Conservation (phyloP, 352 stramenopile genomes). For the Pythium folliculosum region DNA sequence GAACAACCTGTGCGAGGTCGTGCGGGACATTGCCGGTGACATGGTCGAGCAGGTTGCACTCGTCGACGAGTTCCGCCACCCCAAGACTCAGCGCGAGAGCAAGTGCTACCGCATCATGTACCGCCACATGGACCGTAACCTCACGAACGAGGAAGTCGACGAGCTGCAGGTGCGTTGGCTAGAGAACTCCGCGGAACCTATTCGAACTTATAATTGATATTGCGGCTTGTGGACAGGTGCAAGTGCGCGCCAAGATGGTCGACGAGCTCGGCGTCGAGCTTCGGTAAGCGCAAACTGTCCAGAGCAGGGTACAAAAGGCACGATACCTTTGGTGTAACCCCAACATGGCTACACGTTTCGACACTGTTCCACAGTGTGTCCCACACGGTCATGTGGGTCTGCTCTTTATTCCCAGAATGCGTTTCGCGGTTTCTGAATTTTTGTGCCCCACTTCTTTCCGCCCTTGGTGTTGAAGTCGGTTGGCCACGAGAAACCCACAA, state of each 20-base stretch:
- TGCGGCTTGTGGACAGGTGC: slow-evolving; percentile 24
- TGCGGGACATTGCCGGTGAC: slow-evolving; percentile 95
- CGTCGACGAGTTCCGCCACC: slow-evolving; percentile 97
- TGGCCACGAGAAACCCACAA: background rate
- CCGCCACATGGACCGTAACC: slow-evolving; percentile 97
- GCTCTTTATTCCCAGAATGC: slow-evolving; percentile 3
- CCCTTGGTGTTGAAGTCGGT: slow-evolving; percentile 15
- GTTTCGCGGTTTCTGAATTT: slow-evolving; percentile 18
- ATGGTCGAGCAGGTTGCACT: slow-evolving; percentile 95
- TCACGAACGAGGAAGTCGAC: slow-evolving; percentile 99
- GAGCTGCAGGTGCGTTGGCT: slow-evolving; percentile 83
- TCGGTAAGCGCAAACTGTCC: slow-evolving; percentile 59
- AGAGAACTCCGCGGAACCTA: background rate
- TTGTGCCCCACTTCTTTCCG: slow-evolving; percentile 1
- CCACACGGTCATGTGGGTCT: slow-evolving; percentile 1
- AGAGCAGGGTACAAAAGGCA: background rate
- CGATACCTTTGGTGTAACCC: background rate
- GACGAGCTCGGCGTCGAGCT: slow-evolving; percentile 88
- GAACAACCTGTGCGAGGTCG: slow-evolving; percentile 98
- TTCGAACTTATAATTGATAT: background rate
- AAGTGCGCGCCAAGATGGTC: slow-evolving; percentile 79
- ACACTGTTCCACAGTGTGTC: background rate
- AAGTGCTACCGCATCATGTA: slow-evolving; percentile 99
- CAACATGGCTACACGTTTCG: slow-evolving; percentile 13
- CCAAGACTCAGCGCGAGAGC: slow-evolving; percentile 94